Base-by-base conservation (phyloP, 2,329 filamentous ascomycete genomes). In the Phialophora tarda region DNA sequence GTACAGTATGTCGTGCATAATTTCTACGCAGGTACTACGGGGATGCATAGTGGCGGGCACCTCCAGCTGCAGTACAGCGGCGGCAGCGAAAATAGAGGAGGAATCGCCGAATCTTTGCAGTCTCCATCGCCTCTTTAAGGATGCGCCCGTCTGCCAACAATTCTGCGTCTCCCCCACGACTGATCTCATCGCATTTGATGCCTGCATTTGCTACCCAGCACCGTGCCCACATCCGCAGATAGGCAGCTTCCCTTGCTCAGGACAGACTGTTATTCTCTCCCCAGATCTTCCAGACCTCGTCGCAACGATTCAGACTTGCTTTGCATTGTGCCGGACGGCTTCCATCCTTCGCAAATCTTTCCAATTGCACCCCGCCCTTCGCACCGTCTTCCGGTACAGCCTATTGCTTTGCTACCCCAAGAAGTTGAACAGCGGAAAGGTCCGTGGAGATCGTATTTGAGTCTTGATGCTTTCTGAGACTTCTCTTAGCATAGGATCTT, bases 101-200 rank as follows among this genome's bases (percentile, higher is more conserved):
- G 28, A 2, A 28, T 24, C 6, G 28, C 53, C 24, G 14, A 32
- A 55, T 30, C 24, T 17, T 10, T 17, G 53, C 26, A 55, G 4
- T 28, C 12, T 8, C 53, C 17, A 8, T 17, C 53, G 53, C 53
- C 28, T 55, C 53, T 51, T 51, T 51, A 51, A 21, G 26, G 26
- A 4, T 34, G 53, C 53, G 24, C 28, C 21, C n/a, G 38, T 48
- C 60, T 67, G 65, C 65, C 65, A 67, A 64, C 65, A 64, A 64
- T 64, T 64, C 59, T 21, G 50, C 32, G 47, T 28, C 24, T 59
- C 26, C 65, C 65, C 62, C 65, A 67, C 65, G 62, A 61, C 57
- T 64, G 61, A 67, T 62, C 62, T 67, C 65, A 64, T 67, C 59
- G n/a, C 56, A 59, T 44, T 59, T 59, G 41, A 44, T 28, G 48